phyloP scores from a whole-genome alignment of 179 eudicot species.

The Silene coronaria region DNA sequence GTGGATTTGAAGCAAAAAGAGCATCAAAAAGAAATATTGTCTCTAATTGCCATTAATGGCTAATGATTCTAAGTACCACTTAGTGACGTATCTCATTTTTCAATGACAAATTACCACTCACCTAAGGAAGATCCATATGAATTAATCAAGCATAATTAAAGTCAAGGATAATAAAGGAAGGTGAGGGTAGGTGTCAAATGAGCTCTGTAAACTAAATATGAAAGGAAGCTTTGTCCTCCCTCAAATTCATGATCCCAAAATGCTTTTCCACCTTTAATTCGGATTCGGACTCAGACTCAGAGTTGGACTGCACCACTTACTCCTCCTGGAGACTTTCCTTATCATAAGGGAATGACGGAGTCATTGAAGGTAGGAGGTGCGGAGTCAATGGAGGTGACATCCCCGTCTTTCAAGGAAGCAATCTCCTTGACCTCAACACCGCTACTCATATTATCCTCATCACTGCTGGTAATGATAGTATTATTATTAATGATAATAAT shows the following conservation, averaged over 20 bases:
- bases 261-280: conserved; percentile 2
- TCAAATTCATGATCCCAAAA: conserved; percentile 13
- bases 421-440: conserved; percentile 36
- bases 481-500: conserved; percentile 45
- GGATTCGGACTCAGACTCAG: conserved; percentile 1
- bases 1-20: too few relatives aligned
- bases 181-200: conserved; percentile 49
- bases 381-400: conserved; percentile 29
- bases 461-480: conserved; percentile 39
- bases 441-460: conserved; percentile 39
- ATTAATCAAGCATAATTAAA: neutral
- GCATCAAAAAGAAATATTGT: too few relatives aligned
- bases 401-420: conserved; percentile 25
- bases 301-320: conserved; percentile 9
- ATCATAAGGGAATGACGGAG: conserved; percentile 28
- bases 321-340: conserved; percentile 8
- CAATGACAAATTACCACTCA: too few relatives aligned
- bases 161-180: neutral
- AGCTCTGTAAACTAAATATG: conserved; percentile 67
- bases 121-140: neutral
- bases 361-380: conserved; percentile 28
- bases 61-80: too few relatives aligned
- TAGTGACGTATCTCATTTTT: too few relatives aligned
- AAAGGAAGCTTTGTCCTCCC: conserved; percentile 51
- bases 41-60: too few relatives aligned